Evolutionary conservation across 805 yeast species (phyloP), one percentile per base, ranked within the genome.

Genomic region (Brettanomyces naardenensis): DNA sequence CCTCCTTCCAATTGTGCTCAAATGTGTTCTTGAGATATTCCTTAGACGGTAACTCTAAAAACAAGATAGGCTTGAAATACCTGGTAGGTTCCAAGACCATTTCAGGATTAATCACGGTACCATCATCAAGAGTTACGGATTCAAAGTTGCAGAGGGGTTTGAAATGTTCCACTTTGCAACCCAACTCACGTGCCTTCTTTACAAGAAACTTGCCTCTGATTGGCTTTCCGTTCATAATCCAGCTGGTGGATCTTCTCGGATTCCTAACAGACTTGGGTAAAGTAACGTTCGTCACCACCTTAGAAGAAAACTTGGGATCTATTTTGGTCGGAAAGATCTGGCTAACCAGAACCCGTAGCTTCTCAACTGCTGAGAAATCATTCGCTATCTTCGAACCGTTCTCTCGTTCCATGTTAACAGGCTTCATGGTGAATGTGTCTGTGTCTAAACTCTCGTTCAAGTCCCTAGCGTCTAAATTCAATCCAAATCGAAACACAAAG

Each of bases 401-500:
- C 28, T 39, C 39, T 9, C 20, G 17, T 15, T 29, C 29, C 4
- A 58, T 49, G 20, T 41, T 46, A 9, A 58, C 40, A 6, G 60
- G 47, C 1, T 33, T 46, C 36, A 53, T 48, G 3, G 32, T 31
- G 28, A 49, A 54, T 7, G 37, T 38, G 2, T 40, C 42, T 10
- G 37, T 26, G 6, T 52, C 42, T 4, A 42, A 25, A 3, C 29
- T 13, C 3, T 28, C 31, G 1, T 28, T 33, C 3, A 41, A 20
- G 38, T 56, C 56, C 5, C 44, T 39, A 9, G 48, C 51, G 7
- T 45, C 46, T 38, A 84, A 54, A 26, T 70, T 66, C 35, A 82
- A 69, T 1, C 87, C 88, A 48, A 79, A 73, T 44, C 96, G 71
- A 55, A 85, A 86, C 11, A 88, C 86, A 61, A 90, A 89, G 46